Base-by-base conservation (phyloP, 306 rosid genomes). In the Quercus suber region DNA sequence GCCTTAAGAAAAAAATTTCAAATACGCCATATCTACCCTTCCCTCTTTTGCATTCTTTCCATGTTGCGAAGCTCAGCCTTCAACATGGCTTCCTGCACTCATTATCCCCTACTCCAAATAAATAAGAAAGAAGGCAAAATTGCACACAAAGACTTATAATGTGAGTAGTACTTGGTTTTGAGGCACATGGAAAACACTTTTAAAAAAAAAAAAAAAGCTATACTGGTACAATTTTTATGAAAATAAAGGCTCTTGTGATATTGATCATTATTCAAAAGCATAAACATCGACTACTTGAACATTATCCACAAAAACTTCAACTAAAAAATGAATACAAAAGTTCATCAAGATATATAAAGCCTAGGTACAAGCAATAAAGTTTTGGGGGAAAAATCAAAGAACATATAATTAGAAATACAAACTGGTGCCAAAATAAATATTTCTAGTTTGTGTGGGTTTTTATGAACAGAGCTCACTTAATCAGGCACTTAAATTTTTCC, bases 1-100 rank as follows among this genome's bases (percentile, higher is more conserved):
- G 99, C 93, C 93, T 95, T 81, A 95, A 84, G 82, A 95, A 45
- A 95, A 90, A 83, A 93, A 91, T 90, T 95, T 95, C 86, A 95
- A 21, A 21, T 21, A 21, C 23, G 23, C 23, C 23, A 21, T 21
- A 21, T 21, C 23, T 21, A 21, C 23, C 23, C 23, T 21, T 21
- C 23, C 23, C 23, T 21, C 23, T 21, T 21, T 21, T 21, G 23
- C 23, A 21, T 21, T 21, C 23, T 21, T 21, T 21, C 23, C 23
- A 21, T 0, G 23, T 21, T 21, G 23, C 23, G 23, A 21, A 21
- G 23, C 23, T 21, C 23, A 21, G 23, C 23, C 23, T 21, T 21
- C 23, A 21, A 21, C 23, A 21, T 21, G 23, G 23, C 23, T 21
- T 21, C 23, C 23, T 21, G 23, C 23, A 21, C 23, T 21, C 23